phyloP scores from a whole-genome alignment of 2,329 filamentous ascomycete genomes.

The Talaromyces atroroseus region DNA sequence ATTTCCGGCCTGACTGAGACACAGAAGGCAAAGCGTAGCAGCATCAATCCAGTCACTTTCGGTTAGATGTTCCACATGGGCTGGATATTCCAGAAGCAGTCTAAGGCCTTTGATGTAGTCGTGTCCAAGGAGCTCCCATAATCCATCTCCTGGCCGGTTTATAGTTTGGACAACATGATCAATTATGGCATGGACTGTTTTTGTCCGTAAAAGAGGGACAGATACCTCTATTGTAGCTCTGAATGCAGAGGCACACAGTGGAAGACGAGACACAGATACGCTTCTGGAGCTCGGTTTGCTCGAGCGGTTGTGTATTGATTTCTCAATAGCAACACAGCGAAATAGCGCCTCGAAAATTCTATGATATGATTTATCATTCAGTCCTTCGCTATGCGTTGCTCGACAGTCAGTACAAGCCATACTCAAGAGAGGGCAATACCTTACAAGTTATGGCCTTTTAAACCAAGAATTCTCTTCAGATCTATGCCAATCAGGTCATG shows the following conservation, averaged over 20 bases:
- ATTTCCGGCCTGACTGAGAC: slow-evolving; percentile 40
- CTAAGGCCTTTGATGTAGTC: slow-evolving; percentile 75
- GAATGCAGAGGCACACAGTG: slow-evolving; percentile 64
- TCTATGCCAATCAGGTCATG: slow-evolving; percentile 31
- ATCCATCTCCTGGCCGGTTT: slow-evolving; percentile 54
- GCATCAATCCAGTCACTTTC: slow-evolving; percentile 62
- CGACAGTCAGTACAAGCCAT: not conserved
- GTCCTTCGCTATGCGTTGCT: slow-evolving; percentile 29
- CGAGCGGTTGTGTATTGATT: slow-evolving; percentile 55
- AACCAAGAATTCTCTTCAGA: slow-evolving; percentile 53
- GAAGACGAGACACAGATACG: slow-evolving; percentile 53
- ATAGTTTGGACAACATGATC: slow-evolving; percentile 77
- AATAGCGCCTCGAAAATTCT: slow-evolving; percentile 78
- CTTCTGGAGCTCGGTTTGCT: slow-evolving; percentile 49
- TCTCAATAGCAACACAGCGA: slow-evolving; percentile 64
- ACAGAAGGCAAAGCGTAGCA: slow-evolving; percentile 64
- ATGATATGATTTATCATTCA: slow-evolving; percentile 75
- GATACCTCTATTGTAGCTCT: slow-evolving; percentile 67
- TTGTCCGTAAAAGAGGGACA: slow-evolving; percentile 61
- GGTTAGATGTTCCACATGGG: slow-evolving; percentile 75
- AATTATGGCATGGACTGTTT: slow-evolving; percentile 72
- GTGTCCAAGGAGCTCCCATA: slow-evolving; percentile 63
- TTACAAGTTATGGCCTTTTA: slow-evolving; percentile 35
- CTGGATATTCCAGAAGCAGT: slow-evolving; percentile 63
- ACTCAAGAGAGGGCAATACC: slow-evolving; percentile 10